A percentile compares a stretch with the other conserved stretches of the same genome.
These are phyloP conservation scores for Adansonia rubrostipa DNA, from an alignment of 441 rosid genomes.

Conservation along the genomic window DNA sequence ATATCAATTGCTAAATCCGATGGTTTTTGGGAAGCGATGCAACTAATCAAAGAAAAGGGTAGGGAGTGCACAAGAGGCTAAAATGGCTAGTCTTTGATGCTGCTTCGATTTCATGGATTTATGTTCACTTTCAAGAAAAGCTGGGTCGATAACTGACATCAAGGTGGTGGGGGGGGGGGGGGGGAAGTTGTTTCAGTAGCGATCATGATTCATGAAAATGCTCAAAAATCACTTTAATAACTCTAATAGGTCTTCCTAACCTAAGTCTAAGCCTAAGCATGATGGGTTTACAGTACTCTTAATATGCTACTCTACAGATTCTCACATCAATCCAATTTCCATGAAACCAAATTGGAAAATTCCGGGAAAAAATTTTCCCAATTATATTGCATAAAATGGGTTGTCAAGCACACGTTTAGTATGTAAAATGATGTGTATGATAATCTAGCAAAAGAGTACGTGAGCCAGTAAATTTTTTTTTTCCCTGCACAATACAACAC, in stretches of 20 bases:
- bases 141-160: conserved; percentile 32
- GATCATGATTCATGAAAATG: conserved; percentile 21
- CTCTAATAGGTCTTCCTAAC: neutral
- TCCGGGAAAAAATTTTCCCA: neutral
- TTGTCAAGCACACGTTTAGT: conserved; percentile 26
- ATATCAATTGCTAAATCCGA: neutral
- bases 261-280: neutral
- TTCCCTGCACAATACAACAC: conserved; percentile 34
- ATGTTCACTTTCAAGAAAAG: conserved; percentile 1
- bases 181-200: neutral
- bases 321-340: neutral
- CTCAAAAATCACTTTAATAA: neutral
- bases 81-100: neutral
- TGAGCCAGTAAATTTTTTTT: conserved; percentile 23
- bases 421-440: conserved; percentile 16
- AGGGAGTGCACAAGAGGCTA: neutral
- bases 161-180: conserved; percentile 12
- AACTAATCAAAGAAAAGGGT: neutral
- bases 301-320: neutral
- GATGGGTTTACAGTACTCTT: neutral
- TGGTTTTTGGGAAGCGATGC: neutral
- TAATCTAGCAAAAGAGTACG: conserved; percentile 28
- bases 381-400: conserved; percentile 20
- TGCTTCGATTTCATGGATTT: conserved; percentile 20
- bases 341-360: neutral